Base-by-base conservation (phyloP, 192 early-diverging fungal species). In the Umbelopsis sp. region DNA sequence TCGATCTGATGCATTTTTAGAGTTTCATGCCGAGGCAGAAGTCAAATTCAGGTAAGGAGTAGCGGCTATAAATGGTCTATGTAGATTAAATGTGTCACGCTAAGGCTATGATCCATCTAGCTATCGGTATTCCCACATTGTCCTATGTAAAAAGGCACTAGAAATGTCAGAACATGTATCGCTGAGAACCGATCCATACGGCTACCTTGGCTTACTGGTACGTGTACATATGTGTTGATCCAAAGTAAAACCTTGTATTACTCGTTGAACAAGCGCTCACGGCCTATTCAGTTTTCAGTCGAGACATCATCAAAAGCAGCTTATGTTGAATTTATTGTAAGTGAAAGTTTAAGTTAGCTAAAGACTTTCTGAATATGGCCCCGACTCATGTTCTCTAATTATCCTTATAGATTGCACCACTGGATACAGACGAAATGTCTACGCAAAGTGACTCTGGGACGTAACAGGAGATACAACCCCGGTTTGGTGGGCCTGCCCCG, bases 1-100 rank as follows among this genome's bases (percentile, higher is more conserved):
- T n/a, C 29, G 31, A 34, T 62, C 56, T 14, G 56, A 62, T 12
- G 56, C 56, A 36, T 62, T 62, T 62, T 32, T 62, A 32, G 56
- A 62, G 26, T 62, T 62, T 34, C 56, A 62, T 29, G 56, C 56
- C 56, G 56, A 62, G 26, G n/a, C 56, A 62, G 56, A 62, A 34
- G 56, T 62, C 56, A 62, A 62, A 7, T 62, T 62, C 16, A 62
- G 56, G 56, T 62, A 34, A 32, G 6, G 38, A n/a, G 3, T 7
- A 36, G 2, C 16, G 9, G 54, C 7, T 20, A 47, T 47, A 17
- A 5, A 49, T 49, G n/a, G 38, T 41, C 38, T 8, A 38, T 6
- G 8, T 6, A 41, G n/a, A 41, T 11, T 11, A 41, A 41, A 41
- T 11, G 12, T 41, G 5, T 1, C 38, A 41, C 12, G 38, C 38